Evolutionary conservation across 148 eudicot species (phyloP).

Genomic region (Drosera capensis): DNA sequence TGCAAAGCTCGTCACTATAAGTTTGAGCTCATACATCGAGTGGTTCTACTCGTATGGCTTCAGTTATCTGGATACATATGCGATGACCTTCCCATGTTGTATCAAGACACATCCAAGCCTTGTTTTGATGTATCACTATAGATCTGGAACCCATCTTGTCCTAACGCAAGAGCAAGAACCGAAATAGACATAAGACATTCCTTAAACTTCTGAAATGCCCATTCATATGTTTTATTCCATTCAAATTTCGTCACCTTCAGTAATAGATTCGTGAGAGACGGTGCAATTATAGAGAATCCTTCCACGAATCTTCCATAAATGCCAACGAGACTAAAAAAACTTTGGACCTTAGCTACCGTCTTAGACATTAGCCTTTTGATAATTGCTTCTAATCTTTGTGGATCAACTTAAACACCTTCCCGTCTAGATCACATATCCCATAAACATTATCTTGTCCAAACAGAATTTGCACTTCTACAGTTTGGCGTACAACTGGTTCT

Average conservation of each 20-base stretch:
- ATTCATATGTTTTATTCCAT: background rate
- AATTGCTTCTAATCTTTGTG: background rate
- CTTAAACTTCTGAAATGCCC: constrained; percentile 6
- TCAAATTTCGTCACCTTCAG: constrained; percentile 1
- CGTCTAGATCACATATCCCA: background rate
- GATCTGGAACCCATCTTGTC: background rate
- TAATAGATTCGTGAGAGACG: background rate
- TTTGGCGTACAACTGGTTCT: background rate
- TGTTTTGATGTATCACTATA: too few relatives aligned
- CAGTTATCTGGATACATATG: background rate
- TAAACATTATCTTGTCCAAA: background rate
- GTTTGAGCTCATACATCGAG: background rate
- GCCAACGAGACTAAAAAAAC: constrained; percentile 3
- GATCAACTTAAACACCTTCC: background rate
- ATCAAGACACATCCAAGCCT: background rate
- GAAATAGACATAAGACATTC: background rate
- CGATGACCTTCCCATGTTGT: background rate
- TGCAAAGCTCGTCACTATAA: background rate
- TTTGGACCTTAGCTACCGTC: constrained; percentile 1
- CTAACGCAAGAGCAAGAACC: background rate
- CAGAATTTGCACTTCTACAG: background rate
- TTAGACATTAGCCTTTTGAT: background rate
- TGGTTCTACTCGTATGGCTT: background rate
- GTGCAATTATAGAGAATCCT: background rate
- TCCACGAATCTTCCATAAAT: constrained; percentile 3